Conservation (phyloP, 1,284 basidiomycete genomes). For the Quambalaria eucalypti region DNA sequence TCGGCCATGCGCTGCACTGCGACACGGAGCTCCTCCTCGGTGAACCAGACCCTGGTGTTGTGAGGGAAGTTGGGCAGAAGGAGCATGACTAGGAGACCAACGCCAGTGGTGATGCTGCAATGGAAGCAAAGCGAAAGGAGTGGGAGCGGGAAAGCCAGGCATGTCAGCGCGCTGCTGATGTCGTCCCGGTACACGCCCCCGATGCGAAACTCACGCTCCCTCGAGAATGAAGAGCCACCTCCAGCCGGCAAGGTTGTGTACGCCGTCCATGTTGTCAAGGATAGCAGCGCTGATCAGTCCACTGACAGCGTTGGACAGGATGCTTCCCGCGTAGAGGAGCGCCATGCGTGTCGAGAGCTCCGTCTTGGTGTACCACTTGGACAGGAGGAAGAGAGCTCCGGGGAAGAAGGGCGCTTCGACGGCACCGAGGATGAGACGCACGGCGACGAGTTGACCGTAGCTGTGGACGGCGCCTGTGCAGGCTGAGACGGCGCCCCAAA, state of each 20-base stretch:
- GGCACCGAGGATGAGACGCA: slow-evolving; percentile 8
- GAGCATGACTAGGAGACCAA: slow-evolving; percentile 14
- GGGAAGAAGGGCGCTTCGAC: slow-evolving; percentile 11
- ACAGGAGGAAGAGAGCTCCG: slow-evolving; percentile 10
- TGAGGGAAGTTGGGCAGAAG: slow-evolving; percentile 28
- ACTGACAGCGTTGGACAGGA: slow-evolving; percentile 6
- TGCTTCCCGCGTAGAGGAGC: slow-evolving; percentile 7
- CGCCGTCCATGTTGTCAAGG: slow-evolving; percentile 5
- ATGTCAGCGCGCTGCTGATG: too few relatives aligned
- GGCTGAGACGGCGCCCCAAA: slow-evolving; percentile 21
- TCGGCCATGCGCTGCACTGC: slow-evolving; percentile 22
- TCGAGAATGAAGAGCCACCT: slow-evolving; percentile 40
- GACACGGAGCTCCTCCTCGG: slow-evolving; percentile 15
- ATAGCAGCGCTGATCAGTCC: slow-evolving; percentile 11
- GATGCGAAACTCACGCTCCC: too few relatives aligned
- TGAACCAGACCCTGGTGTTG: slow-evolving; percentile 22
- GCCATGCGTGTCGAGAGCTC: slow-evolving; percentile 9
- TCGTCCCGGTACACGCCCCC: too few relatives aligned
- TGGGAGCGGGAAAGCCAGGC: not conserved
- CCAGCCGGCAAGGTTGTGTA: slow-evolving; percentile 14
- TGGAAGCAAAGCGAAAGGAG: too few relatives aligned
- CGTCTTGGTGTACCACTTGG: slow-evolving; percentile 8
- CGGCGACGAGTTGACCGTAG: slow-evolving; percentile 1
- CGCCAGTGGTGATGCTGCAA: slow-evolving; percentile 17
- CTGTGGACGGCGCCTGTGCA: slow-evolving; percentile 2